Evolutionary conservation across 768 basidiomycete genomes (phyloP).

Genomic region (Auricularia cornea): DNA sequence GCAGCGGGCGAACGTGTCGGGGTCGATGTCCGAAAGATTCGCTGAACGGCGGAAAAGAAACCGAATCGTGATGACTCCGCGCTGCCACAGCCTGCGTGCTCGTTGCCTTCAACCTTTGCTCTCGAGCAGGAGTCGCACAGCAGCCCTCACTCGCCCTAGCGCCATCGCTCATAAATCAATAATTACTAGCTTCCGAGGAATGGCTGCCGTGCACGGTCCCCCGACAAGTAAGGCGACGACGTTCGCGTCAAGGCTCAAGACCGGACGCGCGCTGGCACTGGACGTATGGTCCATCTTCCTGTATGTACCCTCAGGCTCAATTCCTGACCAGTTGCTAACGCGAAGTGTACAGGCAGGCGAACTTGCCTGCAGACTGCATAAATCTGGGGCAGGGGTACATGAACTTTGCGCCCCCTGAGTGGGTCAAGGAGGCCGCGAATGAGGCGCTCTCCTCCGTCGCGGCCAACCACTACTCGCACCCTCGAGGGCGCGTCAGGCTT

Average conservation of each 20-base stretch:
- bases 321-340: not conserved
- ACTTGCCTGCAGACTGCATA: conserved; percentile 85
- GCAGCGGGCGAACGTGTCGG: no score
- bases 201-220: not conserved
- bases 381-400: conserved; percentile 95
- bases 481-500: conserved; percentile 79
- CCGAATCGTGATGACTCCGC: conserved; percentile 28
- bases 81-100: no score
- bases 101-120: no score
- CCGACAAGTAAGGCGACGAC: conserved; percentile 14
- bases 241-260: conserved; percentile 61
- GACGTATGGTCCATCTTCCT: conserved; percentile 94
- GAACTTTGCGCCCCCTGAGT: conserved; percentile 81
- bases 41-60: conserved; percentile 21
- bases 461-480: conserved; percentile 85
- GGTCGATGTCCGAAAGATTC: no score
- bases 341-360: conserved; percentile 43
- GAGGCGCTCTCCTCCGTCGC: conserved; percentile 54
- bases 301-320: conserved; percentile 30
- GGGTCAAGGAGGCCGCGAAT: conserved; percentile 68
- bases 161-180: not conserved
- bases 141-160: not conserved
- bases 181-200: not conserved
- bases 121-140: no score
- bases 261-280: conserved; percentile 67